A percentile compares a stretch with the other conserved stretches of the same genome.
Conservation (phyloP, 768 basidiomycete genomes). For the Podaxis mareebaensis region DNA sequence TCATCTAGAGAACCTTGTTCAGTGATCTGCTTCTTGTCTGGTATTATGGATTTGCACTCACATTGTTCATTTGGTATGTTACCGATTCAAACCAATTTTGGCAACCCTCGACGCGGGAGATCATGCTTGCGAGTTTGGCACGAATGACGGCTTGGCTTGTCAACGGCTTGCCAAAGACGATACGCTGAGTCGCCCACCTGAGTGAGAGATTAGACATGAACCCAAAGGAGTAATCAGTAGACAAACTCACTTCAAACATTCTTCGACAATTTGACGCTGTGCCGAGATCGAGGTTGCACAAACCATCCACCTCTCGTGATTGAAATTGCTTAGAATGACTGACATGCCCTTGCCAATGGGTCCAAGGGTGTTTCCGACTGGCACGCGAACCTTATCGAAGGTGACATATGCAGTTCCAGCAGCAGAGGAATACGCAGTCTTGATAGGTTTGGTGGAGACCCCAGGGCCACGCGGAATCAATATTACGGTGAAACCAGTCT, state of each 20-base stretch:
- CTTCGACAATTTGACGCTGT: conserved; percentile 83
- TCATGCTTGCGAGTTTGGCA: conserved; percentile 86
- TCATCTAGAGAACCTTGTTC: conserved; percentile 57
- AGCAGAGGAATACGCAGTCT: conserved; percentile 88
- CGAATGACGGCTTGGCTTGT: conserved; percentile 85
- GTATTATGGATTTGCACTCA: conserved; percentile 31
- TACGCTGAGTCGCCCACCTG: conserved; percentile 87
- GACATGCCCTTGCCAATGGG: conserved; percentile 81
- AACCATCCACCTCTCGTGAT: conserved; percentile 92
- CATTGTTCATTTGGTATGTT: conserved; percentile 92
- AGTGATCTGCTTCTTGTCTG: conserved; percentile 2
- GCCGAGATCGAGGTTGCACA: conserved; percentile 66
- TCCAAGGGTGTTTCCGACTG: conserved; percentile 86
- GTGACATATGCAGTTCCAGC: conserved; percentile 90
- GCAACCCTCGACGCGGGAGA: conserved; percentile 80
- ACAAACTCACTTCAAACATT: conserved; percentile 73
- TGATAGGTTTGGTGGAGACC: conserved; percentile 85
- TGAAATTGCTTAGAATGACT: conserved; percentile 83
- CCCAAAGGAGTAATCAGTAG: conserved; percentile 2
- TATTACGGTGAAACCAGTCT: conserved; percentile 77
- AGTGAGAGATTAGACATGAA: conserved; percentile 6
- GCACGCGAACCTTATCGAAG: conserved; percentile 82
- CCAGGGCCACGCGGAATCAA: conserved; percentile 71
- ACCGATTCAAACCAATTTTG: conserved; percentile 91
- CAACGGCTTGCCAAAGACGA: conserved; percentile 89